Base-by-base conservation (phyloP, 2,329 filamentous ascomycete species). In the Volutella citrinella region DNA sequence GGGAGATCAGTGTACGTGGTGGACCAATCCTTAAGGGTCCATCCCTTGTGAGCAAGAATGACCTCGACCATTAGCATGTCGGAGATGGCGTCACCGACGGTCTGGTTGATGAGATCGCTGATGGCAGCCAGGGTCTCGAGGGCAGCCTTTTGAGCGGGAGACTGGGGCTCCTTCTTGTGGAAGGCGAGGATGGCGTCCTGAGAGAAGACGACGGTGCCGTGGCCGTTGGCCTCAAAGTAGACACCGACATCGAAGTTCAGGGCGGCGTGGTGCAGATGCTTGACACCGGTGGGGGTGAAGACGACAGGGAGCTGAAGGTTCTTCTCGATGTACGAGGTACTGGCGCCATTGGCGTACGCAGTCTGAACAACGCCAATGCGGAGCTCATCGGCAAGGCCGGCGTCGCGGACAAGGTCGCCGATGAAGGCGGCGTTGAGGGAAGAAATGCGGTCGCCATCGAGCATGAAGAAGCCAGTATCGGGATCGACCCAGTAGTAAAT, bases 141-240 rank as follows among this genome's bases (percentile, higher is more conserved):
- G 3, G 91, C 87, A 51, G 88, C 85, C 59, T 91, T 86, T 63
- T 97, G 90, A 7, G 87, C 91, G 1, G 93, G 91, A 1, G 88
- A 95, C 62, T 94, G 84, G 6, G 93, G 90, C 57, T 88, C 77
- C 41, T 84, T 84, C 52, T 79, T 84, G 48, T 74, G 76, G 66
- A 98, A 94, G 30, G 78, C 75, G 50, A 84, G 82, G 28, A 91
- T 70, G 5, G 91, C 91, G 40, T 87, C 81, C 38, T 84, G 78
- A 2, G 87, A 95, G 73, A 98, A 98, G 34, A 97, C 82, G 21
- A 97, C 85, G 9, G 93, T 98, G 47, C 93, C 93, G 64, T 98
- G 93, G 19, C 93, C 93, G 59, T 98, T 98, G 46, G 93, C 93
- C 69, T 98, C 93, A 55, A 98, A 98, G 70, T 98, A 98, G 32